Percentiles rank a stretch among this genome's conserved stretches.
Evolutionary conservation across 2,329 filamentous ascomycete genomes (phyloP).

Genomic region (Diaporthe batatas): DNA sequence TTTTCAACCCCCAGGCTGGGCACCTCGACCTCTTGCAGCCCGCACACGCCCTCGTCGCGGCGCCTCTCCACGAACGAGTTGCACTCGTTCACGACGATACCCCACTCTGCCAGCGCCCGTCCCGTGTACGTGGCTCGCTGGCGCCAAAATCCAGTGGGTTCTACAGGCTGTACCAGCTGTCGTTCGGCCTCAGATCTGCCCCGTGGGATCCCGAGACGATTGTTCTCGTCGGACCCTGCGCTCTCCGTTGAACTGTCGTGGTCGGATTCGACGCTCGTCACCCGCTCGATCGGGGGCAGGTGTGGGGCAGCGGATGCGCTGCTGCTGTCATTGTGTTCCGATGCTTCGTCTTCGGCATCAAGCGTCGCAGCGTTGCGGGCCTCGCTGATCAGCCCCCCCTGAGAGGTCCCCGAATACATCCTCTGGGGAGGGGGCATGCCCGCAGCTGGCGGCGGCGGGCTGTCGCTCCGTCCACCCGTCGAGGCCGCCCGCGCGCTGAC

Average conservation of each 20-base stretch:
- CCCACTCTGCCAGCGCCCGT: conserved; percentile 83
- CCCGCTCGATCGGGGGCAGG: conserved; percentile 44
- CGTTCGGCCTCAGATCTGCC: conserved; percentile 47
- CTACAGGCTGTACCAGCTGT: conserved; percentile 56
- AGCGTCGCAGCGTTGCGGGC: conserved; percentile 63
- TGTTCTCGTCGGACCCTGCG: conserved; percentile 32
- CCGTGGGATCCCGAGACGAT: background rate
- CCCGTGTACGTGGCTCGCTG: conserved; percentile 73
- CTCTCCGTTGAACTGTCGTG: conserved; percentile 40
- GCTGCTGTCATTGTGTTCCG: conserved; percentile 35
- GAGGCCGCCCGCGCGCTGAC: conserved; percentile 58
- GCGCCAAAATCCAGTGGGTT: conserved; percentile 61
- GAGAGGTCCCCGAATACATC: conserved; percentile 60
- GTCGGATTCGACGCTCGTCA: conserved; percentile 40
- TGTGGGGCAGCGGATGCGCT: conserved; percentile 40
- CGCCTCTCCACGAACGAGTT: conserved; percentile 85
- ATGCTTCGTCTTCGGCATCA: conserved; percentile 44
- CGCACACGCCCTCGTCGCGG: conserved; percentile 78
- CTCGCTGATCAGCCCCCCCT: conserved; percentile 62
- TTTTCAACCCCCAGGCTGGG: conserved; percentile 75
- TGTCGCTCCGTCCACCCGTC: conserved; percentile 51
- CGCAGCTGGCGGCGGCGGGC: conserved; percentile 54
- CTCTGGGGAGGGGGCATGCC: conserved; percentile 60
- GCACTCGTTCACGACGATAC: conserved; percentile 79
- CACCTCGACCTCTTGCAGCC: conserved; percentile 77